phyloP scores from a whole-genome alignment of 2,329 filamentous ascomycete species.

The Fusarium sp. region DNA sequence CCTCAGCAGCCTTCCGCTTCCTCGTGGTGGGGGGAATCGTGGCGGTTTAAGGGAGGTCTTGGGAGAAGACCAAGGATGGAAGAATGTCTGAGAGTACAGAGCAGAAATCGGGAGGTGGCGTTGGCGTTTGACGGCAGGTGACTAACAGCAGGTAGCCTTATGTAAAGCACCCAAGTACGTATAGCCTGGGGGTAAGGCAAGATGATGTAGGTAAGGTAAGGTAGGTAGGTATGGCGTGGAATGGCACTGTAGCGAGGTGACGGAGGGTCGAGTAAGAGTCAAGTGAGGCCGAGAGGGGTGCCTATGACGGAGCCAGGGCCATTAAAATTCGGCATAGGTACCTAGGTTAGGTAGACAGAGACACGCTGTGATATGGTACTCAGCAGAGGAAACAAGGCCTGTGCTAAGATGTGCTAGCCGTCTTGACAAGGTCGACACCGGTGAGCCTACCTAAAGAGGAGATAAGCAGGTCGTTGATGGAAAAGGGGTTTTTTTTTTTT shows the following conservation, averaged over 20 bases:
- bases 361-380: conserved; percentile 2
- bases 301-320: conserved; percentile 36
- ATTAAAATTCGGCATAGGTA: conserved; percentile 20
- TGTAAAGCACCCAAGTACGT: conserved; percentile 2
- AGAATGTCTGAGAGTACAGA: conserved; percentile 24
- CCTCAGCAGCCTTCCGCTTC: conserved; percentile 74
- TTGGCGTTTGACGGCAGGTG: conserved; percentile 36
- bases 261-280: conserved; percentile 32
- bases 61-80: conserved; percentile 14
- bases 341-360: conserved; percentile 18
- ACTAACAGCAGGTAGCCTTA: conserved; percentile 26
- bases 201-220: not conserved
- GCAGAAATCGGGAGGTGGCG: conserved; percentile 32
- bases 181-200: conserved; percentile 9
- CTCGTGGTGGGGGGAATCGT: conserved; percentile 69
- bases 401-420: not conserved
- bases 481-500: not conserved
- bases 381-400: not conserved
- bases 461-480: not conserved
- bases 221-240: not conserved
- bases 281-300: conserved; percentile 36
- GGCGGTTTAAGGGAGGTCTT: conserved; percentile 48
- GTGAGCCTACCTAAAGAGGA: not conserved
- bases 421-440: not conserved
- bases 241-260: conserved; percentile 18